Percentiles rank a stretch among this genome's conserved stretches.
Conservation (phyloP, 768 basidiomycete species). For the Xerocomus potaroensis region DNA sequence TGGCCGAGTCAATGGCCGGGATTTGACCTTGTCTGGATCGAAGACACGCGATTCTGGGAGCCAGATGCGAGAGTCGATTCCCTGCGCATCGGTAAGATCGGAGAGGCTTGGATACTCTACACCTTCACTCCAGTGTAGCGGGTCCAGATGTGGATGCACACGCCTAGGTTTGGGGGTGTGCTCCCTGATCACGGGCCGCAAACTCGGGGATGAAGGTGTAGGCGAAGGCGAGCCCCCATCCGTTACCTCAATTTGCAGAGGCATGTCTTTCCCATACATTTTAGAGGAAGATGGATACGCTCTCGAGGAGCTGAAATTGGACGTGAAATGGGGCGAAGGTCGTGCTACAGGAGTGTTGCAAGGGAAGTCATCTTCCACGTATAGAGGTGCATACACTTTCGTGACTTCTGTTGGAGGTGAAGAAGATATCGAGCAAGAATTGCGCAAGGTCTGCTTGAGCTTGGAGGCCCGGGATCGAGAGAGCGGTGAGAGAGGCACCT, state of each 20-base stretch:
- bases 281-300: conserved; percentile 9
- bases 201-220: conserved; percentile 1
- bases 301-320: conserved; percentile 17
- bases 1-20: conserved; percentile 18
- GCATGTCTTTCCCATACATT: neutral
- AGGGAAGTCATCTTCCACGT: conserved; percentile 12
- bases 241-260: conserved; percentile 3
- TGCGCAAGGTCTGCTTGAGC: conserved; percentile 10
- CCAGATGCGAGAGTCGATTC: conserved; percentile 27
- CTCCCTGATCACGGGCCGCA: conserved; percentile 9
- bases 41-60: conserved; percentile 21
- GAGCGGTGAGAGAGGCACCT: neutral
- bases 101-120: conserved; percentile 19
- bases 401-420: conserved; percentile 28
- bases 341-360: conserved; percentile 3
- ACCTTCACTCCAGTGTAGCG: conserved; percentile 11
- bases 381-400: conserved; percentile 13
- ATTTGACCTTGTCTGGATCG: conserved; percentile 26
- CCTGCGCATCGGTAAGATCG: conserved; percentile 11
- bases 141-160: conserved; percentile 5
- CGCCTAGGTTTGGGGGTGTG: conserved; percentile 6
- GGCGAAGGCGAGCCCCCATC: conserved; percentile 4
- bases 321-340: conserved; percentile 15
- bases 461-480: conserved; percentile 3
- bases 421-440: conserved; percentile 9